These are phyloP conservation scores for Apiotrichum veenhuisii DNA, from an alignment of 1,284 basidiomycete species.

Conservation along the genomic window DNA sequence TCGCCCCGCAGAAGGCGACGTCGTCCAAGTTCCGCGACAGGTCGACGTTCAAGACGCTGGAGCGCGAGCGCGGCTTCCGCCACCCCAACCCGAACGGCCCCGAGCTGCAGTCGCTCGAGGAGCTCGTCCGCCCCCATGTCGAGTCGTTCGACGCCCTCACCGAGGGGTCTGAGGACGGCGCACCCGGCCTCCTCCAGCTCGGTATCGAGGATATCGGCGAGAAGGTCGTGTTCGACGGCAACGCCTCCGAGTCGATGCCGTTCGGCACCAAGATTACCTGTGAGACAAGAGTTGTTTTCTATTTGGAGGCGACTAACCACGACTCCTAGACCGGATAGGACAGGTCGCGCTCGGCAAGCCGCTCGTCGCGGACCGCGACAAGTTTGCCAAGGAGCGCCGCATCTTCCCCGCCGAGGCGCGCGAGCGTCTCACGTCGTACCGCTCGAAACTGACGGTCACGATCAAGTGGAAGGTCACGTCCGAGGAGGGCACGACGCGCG, in stretches of 20 bases:
- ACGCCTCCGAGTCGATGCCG: slow-evolving; percentile 57
- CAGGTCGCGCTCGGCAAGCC: slow-evolving; percentile 79
- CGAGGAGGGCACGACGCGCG: slow-evolving; percentile 53
- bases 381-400: slow-evolving; percentile 67
- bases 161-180: slow-evolving; percentile 73
- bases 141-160: slow-evolving; percentile 96
- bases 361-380: slow-evolving; percentile 80
- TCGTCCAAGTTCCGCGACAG: slow-evolving; percentile 30
- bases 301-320: neutral
- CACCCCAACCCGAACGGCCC: slow-evolving; percentile 68
- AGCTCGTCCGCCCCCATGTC: slow-evolving; percentile 90
- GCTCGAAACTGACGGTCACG: slow-evolving; percentile 85
- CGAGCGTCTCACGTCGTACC: slow-evolving; percentile 35
- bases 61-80: slow-evolving; percentile 75
- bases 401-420: slow-evolving; percentile 85
- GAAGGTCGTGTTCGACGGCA: slow-evolving; percentile 89
- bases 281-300: slow-evolving; percentile 50
- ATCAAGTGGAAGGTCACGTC: slow-evolving; percentile 77
- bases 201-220: slow-evolving; percentile 81
- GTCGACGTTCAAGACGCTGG: slow-evolving; percentile 72
- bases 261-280: slow-evolving; percentile 78
- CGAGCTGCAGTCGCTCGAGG: slow-evolving; percentile 78
- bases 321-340: slow-evolving; percentile 80
- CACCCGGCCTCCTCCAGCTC: slow-evolving; percentile 73
- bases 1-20: slow-evolving; percentile 37